Evolutionary conservation across 352 stramenopile species (phyloP).

Genomic region (Pythium rishiriense): DNA sequence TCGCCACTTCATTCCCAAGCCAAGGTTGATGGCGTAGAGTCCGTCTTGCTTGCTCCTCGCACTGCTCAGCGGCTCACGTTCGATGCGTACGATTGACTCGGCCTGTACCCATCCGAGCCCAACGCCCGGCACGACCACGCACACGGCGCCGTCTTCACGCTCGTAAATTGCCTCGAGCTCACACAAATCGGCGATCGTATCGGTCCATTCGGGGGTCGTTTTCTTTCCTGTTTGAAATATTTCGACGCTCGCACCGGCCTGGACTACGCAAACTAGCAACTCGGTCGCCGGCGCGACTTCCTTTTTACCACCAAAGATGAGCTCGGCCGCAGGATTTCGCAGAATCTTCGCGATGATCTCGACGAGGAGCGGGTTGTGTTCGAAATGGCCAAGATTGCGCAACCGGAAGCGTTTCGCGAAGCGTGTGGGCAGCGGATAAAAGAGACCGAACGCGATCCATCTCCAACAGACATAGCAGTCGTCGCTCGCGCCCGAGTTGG

Average conservation of each 20-base stretch:
- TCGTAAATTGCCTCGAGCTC: constrained; percentile 22
- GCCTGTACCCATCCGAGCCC: constrained; percentile 4
- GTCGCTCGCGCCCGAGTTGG: not conserved
- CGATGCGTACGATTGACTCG: not conserved
- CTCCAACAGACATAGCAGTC: constrained; percentile 9
- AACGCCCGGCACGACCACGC: constrained; percentile 8
- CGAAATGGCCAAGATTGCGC: not conserved
- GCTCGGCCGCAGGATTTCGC: constrained; percentile 4
- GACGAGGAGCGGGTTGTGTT: not conserved
- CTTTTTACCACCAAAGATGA: constrained; percentile 3
- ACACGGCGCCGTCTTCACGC: constrained; percentile 8
- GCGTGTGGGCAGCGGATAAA: constrained; percentile 22
- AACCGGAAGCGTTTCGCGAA: constrained; percentile 7
- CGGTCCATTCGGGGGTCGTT: not conserved
- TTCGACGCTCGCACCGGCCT: constrained; percentile 3
- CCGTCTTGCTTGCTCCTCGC: not conserved
- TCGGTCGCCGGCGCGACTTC: not conserved
- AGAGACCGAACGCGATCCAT: constrained; percentile 23
- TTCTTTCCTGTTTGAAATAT: not conserved
- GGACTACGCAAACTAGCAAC: constrained; percentile 10
- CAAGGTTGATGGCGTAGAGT: not conserved
- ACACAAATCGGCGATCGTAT: not conserved
- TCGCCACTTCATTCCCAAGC: too few species aligned
- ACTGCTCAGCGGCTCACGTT: constrained; percentile 1
- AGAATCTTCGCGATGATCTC: not conserved